Conservation (phyloP, 2,329 filamentous ascomycete genomes). For the Zelopaecilomyces penicillatus region DNA sequence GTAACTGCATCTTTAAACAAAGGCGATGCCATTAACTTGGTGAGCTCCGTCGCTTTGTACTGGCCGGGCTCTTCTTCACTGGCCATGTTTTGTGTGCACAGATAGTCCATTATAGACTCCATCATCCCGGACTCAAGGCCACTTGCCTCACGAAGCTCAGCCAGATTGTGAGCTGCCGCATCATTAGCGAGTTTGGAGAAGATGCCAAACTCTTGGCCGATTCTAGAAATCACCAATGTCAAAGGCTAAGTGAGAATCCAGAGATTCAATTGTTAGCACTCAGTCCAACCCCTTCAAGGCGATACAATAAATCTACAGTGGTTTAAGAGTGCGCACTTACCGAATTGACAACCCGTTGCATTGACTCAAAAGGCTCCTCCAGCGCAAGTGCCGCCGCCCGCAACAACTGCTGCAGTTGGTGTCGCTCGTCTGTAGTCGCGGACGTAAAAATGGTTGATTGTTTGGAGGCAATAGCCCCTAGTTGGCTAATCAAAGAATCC, state of each 20-base stretch:
- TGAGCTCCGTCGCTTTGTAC: slow-evolving; percentile 9
- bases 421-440: neutral
- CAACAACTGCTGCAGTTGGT: slow-evolving; percentile 6
- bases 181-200: slow-evolving; percentile 6
- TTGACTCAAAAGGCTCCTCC: slow-evolving; percentile 13
- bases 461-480: too few relatives aligned
- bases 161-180: slow-evolving; percentile 6
- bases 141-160: slow-evolving; percentile 5
- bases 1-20: slow-evolving; percentile 11
- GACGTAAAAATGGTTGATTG: too few relatives aligned
- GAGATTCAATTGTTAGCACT: neutral
- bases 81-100: slow-evolving; percentile 9
- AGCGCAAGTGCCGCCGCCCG: slow-evolving; percentile 7
- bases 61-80: slow-evolving; percentile 2
- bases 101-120: slow-evolving; percentile 12
- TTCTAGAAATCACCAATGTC: slow-evolving; percentile 1
- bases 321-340: slow-evolving; percentile 1
- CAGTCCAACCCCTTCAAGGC: neutral
- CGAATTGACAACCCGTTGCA: slow-evolving; percentile 10
- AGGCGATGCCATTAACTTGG: slow-evolving; percentile 7
- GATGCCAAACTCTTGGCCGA: slow-evolving; percentile 11
- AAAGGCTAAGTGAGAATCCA: neutral
- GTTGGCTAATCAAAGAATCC: too few relatives aligned
- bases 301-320: neutral
- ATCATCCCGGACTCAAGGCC: slow-evolving; percentile 5